A percentile compares a stretch with the other conserved stretches of the same genome.
Evolutionary conservation across 2,329 filamentous ascomycete genomes (phyloP).

Genomic region (Trichoderma sp.): DNA sequence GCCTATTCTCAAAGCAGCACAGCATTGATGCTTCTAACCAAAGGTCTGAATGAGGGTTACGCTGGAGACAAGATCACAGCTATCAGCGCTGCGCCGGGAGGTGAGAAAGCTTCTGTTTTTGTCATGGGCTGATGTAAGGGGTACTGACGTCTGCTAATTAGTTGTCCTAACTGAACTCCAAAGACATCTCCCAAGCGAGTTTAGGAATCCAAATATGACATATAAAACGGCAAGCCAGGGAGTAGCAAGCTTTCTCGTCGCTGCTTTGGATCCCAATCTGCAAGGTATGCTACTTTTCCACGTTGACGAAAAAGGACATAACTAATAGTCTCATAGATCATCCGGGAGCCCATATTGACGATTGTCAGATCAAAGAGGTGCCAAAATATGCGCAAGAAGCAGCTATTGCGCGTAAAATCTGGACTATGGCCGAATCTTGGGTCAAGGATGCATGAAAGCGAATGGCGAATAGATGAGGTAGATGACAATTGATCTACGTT

Average conservation of each 20-base stretch:
- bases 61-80: not conserved
- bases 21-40: conserved; percentile 19
- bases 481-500: not conserved
- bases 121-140: too few relatives aligned
- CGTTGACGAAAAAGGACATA: fast-evolving
- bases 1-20: conserved; percentile 23
- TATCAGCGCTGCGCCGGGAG: conserved; percentile 14
- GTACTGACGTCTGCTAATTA: not conserved
- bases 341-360: conserved; percentile 6
- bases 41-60: conserved; percentile 8
- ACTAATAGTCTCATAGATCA: not conserved
- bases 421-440: conserved; percentile 19
- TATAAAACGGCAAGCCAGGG: conserved; percentile 24
- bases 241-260: conserved; percentile 25
- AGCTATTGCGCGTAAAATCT: not conserved
- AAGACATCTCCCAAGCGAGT: conserved; percentile 10
- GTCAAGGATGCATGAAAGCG: not conserved
- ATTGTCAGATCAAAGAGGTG: not conserved
- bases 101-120: not conserved
- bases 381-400: conserved; percentile 3
- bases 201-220: conserved; percentile 18
- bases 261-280: conserved; percentile 20
- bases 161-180: conserved; percentile 25
- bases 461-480: too few relatives aligned
- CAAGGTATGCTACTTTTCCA: not conserved